Percentiles rank a stretch among this genome's conserved stretches.
These are phyloP conservation scores for Epicoccum sorghinum DNA, from an alignment of 2,329 filamentous ascomycete species.

Conservation along the genomic window DNA sequence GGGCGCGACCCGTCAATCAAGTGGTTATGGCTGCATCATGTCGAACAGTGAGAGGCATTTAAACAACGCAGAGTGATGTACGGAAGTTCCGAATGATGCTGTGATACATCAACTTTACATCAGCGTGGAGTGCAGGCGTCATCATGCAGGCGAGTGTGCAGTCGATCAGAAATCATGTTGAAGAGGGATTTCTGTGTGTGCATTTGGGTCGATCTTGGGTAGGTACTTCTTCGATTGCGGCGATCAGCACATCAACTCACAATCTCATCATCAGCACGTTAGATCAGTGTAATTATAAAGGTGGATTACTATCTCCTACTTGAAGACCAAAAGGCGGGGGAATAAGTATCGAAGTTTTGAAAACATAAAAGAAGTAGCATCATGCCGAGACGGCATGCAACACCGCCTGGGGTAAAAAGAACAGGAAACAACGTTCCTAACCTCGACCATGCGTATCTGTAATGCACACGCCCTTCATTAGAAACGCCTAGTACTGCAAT, in stretches of 20 bases:
- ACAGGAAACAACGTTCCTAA: slow-evolving; percentile 33
- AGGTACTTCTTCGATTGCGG: background rate
- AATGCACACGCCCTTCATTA: slow-evolving; percentile 38
- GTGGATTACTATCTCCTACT: slow-evolving; percentile 50
- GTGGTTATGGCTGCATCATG: background rate
- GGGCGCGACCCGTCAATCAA: background rate
- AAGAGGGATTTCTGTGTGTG: background rate
- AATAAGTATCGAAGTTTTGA: slow-evolving; percentile 51
- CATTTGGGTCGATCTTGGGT: background rate
- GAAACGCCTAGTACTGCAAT: slow-evolving; percentile 43
- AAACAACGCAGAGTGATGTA: background rate
- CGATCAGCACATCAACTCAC: no score
- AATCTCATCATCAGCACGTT: background rate
- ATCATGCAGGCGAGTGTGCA: background rate
- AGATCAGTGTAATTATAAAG: slow-evolving; percentile 45
- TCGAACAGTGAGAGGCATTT: background rate
- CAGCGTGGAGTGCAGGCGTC: slow-evolving; percentile 2
- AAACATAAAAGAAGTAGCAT: slow-evolving; percentile 48
- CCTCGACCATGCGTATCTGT: slow-evolving; percentile 31
- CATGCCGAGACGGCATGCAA: slow-evolving; percentile 40
- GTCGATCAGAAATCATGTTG: background rate
- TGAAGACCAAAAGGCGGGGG: slow-evolving; percentile 46
- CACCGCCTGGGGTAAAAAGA: slow-evolving; percentile 39
- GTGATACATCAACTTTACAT: background rate
- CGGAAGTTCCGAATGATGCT: background rate